Conservation (phyloP, 257 asterid genomes). For the Ligustrum vulgare region DNA sequence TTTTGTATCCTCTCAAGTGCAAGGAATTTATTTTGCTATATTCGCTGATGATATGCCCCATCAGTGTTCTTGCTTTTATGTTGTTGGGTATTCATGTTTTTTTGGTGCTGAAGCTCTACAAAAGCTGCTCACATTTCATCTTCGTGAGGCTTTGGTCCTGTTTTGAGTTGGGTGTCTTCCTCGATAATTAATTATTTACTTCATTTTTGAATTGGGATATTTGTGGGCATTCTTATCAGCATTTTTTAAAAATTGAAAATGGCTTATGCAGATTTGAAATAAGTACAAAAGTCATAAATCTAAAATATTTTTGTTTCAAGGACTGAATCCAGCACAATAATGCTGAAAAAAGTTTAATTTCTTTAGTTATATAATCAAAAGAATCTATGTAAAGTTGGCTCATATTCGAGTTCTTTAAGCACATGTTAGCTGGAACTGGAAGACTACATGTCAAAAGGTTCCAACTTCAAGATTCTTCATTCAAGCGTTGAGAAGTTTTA, state of each 20-base stretch:
- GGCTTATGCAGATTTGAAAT: neutral
- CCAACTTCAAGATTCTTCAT: too few relatives aligned
- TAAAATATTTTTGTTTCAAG: neutral
- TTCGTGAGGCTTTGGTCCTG: conserved; percentile 4
- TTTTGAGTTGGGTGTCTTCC: conserved; percentile 1
- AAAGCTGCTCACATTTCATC: conserved; percentile 25
- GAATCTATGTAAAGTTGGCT: neutral
- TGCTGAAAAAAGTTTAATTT: neutral
- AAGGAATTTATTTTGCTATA: too few relatives aligned
- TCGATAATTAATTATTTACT: neutral
- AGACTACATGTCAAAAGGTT: too few relatives aligned
- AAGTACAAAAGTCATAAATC: neutral
- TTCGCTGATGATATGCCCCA: conserved; percentile 26
- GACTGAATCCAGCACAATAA: neutral
- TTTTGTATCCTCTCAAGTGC: too few relatives aligned
- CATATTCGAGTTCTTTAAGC: too few relatives aligned
- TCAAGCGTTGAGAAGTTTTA: too few relatives aligned
- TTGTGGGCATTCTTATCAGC: conserved; percentile 20
- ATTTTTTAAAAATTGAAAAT: neutral
- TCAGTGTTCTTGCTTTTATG: conserved; percentile 26
- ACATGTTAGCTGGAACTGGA: too few relatives aligned
- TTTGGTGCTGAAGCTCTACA: conserved; percentile 22
- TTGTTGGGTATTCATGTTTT: conserved; percentile 30
- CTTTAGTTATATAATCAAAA: neutral
- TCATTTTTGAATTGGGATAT: neutral